These are phyloP conservation scores for Ogataea naganishii DNA, from an alignment of 805 yeast species.

Conservation along the genomic window DNA sequence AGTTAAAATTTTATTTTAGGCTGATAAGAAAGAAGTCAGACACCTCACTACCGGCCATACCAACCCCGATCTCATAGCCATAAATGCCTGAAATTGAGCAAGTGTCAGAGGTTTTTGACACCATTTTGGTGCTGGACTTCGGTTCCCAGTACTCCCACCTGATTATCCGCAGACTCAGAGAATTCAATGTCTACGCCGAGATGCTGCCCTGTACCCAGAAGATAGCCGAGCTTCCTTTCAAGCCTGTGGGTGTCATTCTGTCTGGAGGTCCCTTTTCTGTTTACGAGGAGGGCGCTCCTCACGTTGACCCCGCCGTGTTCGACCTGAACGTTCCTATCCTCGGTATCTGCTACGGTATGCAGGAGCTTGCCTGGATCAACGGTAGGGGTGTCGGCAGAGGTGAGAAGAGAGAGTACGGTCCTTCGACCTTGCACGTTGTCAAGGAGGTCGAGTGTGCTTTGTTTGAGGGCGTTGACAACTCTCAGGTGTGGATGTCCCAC, in stretches of 20 bases:
- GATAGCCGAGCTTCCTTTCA: constrained; percentile 85
- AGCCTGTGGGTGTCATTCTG: constrained; percentile 90
- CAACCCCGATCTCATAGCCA: no score
- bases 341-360: constrained; percentile 99
- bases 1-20: no score
- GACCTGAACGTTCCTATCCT: constrained; percentile 86
- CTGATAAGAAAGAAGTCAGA: no score
- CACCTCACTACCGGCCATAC: no score
- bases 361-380: constrained; percentile 96
- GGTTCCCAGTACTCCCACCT: constrained; percentile 98
- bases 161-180: constrained; percentile 95
- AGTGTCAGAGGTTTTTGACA: constrained; percentile 88
- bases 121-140: constrained; percentile 93
- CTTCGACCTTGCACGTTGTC: constrained; percentile 83
- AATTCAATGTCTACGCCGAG: constrained; percentile 96
- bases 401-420: constrained; percentile 97
- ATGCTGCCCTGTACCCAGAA: constrained; percentile 99
- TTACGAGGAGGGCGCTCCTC: constrained; percentile 92
- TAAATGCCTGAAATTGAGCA: constrained; percentile 25
- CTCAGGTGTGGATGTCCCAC: constrained; percentile 99
- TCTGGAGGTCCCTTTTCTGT: constrained; percentile 99
- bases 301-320: constrained; percentile 91
- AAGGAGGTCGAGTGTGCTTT: constrained; percentile 59
- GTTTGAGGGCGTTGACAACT: constrained; percentile 84
- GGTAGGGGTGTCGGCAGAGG: constrained; percentile 92